Evolutionary conservation across 2,329 filamentous ascomycete species (phyloP), one percentile per base, ranked within the genome.

Genomic region (Colletotrichum cuscutae): DNA sequence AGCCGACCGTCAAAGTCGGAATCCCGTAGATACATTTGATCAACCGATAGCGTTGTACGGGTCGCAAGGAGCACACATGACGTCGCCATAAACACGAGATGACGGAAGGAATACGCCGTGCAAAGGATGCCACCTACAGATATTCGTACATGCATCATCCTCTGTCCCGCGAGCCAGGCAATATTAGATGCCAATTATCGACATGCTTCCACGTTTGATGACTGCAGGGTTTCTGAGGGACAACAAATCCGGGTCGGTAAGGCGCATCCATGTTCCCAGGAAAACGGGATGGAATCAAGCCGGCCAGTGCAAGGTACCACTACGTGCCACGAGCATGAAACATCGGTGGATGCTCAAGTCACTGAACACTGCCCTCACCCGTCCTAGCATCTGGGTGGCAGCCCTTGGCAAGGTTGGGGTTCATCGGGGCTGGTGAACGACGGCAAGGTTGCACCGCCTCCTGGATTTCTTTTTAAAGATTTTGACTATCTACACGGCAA

Each of bases 401-500:
- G 60, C 56, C 57, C 67, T 73, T 73, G 71, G 71, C 60, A 65
- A 62, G 61, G 58, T 68, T 59, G 46, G 53, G 71, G 68, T 63
- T 71, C 46, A 58, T 62, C 24, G 65, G 30, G 66, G 66, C 66
- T 74, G 71, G 66, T 68, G 59, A 62, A 53, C 19, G 26, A 52
- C 58, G 56, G 66, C 59, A 65, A 58, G 64, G 72, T 76, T 62
- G 72, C 69, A 74, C 72, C 70, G 71, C 74, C 72, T 75, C 72
- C 63, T 46, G 42, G 24, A 37, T 62, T 72, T 75, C 65, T 75
- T 76, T 75, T 72, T 75, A 74, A 71, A 73, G 69, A 74, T 72
- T 72, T 66, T 69, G 71, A 66, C 70, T 72, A 70, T 60, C 69
- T 67, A 54, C 64, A 73, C 19, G 54, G 49, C 30, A 65, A 71